These are phyloP conservation scores for Metschnikowia cerradonensis DNA, from an alignment of 805 yeast genomes.

Conservation along the genomic window DNA sequence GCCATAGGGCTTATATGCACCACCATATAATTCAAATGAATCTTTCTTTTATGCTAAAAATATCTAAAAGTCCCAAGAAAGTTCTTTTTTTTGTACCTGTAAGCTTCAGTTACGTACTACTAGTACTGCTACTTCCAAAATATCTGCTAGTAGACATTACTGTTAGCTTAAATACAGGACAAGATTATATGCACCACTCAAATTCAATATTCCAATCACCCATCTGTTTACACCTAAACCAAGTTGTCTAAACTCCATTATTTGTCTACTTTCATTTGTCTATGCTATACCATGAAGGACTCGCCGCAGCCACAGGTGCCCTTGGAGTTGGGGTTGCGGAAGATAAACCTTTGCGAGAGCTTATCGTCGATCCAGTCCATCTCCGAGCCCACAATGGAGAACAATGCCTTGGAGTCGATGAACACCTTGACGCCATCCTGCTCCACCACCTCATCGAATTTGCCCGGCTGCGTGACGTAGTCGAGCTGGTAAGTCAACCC, in stretches of 20 bases:
- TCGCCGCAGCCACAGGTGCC: slow-evolving; percentile 99
- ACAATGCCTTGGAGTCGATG: slow-evolving; percentile 93
- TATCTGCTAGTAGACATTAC: no score
- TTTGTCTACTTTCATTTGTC: neutral
- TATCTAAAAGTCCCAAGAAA: no score
- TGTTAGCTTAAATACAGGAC: no score
- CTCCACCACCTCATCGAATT: slow-evolving; percentile 87
- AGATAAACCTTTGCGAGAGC: slow-evolving; percentile 81
- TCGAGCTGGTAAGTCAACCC: slow-evolving; percentile 90
- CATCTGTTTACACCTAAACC: neutral
- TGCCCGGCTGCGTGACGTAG: slow-evolving; percentile 86
- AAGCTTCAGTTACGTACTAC: no score
- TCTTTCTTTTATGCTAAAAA: no score
- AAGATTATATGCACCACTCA: no score
- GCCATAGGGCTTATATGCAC: no score
- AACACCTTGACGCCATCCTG: slow-evolving; percentile 92
- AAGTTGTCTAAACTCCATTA: neutral
- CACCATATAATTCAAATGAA: no score
- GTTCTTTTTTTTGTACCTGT: no score
- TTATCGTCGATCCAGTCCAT: slow-evolving; percentile 99
- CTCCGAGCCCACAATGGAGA: slow-evolving; percentile 92
- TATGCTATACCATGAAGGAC: slow-evolving; percentile 78
- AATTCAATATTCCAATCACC: no score
- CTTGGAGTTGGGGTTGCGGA: slow-evolving; percentile 92
- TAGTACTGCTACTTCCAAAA: no score